Evolutionary conservation across 192 early-diverging fungal species (phyloP).

Genomic region (Linderina pennispora): DNA sequence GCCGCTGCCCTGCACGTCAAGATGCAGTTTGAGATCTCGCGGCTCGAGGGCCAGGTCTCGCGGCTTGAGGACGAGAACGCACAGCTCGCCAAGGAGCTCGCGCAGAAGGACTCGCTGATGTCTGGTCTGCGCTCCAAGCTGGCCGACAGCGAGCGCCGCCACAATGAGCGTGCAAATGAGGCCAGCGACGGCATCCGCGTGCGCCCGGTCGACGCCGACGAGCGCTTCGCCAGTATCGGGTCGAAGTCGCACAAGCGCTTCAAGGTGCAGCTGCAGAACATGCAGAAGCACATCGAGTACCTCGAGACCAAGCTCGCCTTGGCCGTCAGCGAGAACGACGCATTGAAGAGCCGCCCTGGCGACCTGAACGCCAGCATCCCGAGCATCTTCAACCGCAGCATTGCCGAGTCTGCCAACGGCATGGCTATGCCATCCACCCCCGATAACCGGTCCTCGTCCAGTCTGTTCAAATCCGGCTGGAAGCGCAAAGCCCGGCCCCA

Average conservation of each 20-base stretch:
- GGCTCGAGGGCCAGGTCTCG: slow-evolving; percentile 43
- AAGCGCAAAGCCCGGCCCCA: too few species aligned
- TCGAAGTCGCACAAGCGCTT: slow-evolving; percentile 46
- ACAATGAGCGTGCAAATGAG: slow-evolving; percentile 6
- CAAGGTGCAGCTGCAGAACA: slow-evolving; percentile 47
- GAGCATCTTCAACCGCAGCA: too few species aligned
- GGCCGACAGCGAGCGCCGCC: slow-evolving; percentile 16
- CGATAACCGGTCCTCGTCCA: too few species aligned
- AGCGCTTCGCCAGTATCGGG: slow-evolving; percentile 30
- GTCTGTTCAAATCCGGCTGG: too few species aligned
- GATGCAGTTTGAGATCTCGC: slow-evolving; percentile 42
- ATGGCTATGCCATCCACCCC: too few species aligned
- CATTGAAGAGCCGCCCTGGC: too few species aligned
- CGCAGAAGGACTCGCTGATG: slow-evolving; percentile 17
- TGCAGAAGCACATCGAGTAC: slow-evolving; percentile 47
- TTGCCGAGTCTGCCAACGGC: too few species aligned
- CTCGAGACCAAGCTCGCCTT: slow-evolving; percentile 43
- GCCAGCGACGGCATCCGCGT: slow-evolving; percentile 37
- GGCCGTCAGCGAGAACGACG: slow-evolving; percentile 43
- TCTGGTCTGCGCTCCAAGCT: not conserved
- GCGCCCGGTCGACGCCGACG: slow-evolving; percentile 23
- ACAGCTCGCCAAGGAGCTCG: slow-evolving; percentile 30
- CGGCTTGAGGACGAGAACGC: slow-evolving; percentile 38
- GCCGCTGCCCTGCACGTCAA: slow-evolving; percentile 40
- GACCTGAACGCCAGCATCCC: too few species aligned